Base-by-base conservation (phyloP, 305 asterid species). In the Salvia sclarea region DNA sequence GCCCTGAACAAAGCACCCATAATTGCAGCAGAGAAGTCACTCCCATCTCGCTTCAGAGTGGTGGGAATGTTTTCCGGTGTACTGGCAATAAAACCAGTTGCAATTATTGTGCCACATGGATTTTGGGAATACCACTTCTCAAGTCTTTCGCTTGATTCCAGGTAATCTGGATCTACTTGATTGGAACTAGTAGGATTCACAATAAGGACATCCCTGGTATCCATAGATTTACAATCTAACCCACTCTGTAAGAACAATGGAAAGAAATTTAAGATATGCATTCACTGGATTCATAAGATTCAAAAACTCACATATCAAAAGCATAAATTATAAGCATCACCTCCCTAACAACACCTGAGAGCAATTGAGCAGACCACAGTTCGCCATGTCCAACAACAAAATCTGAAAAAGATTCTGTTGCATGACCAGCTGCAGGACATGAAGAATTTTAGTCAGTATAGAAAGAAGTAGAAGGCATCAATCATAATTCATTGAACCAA, bases 11-110 rank as follows among this genome's bases (percentile, higher is more conserved):
- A 84, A 56, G 99, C 90, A 70, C 96, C 96, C 95, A 94, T 85
- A 63, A 94, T 94, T 69, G 99, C 99, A 59, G 99, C 99, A 65
- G 99, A 94, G 83, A 94, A 94, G 80, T 94, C 99, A 78, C 99
- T 94, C 40, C 99, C 99, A 62, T 94, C 99, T 79, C 99, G 85
- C 81, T 94, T 94, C 86, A 94, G 81, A 72, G 99, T 94, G 33
- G 99, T 94, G 60, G 96, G 96, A 66, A 94, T 91, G 72, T 89
- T 85, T 73, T 91, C 79, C 47, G 90, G 93, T 67, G 97, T 94
- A 54, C 81, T 83, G 74, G 99, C 99, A 61, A 94, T 94, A 78
- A 94, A 94, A 18, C 99, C 97, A 57, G 99, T 91, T 11, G 97
- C 99, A 62, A 94, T 76, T 45, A 94, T 85, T 12, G 86, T 94